Base-by-base conservation (phyloP, 768 basidiomycete genomes). In the Mycena crocata region DNA sequence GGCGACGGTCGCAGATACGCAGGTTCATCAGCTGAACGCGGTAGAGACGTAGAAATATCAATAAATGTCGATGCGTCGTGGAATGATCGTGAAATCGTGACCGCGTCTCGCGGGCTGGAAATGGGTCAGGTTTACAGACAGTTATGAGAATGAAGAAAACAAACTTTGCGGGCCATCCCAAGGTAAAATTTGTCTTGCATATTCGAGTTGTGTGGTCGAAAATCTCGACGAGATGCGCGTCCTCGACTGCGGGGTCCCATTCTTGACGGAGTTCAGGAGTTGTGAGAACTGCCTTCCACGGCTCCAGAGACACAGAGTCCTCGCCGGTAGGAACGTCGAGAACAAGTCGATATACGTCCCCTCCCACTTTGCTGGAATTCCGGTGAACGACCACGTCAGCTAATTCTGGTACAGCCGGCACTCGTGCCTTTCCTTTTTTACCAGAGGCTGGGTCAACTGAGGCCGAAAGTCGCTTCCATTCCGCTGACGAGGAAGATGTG, bases 81-180 rank as follows among this genome's bases (percentile, higher is more conserved):
- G 73, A 93, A 90, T 39, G 93, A 89, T 65, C 93, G 89, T 48
- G 95, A 93, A 72, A 99, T 96, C 19, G 95, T 97, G 45, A 99
- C 92, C 17, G 95, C 90, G 73, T 99, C 97, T 71, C 97, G 85
- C 5, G 97, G 97, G 75, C 94, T 97, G 65, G 30, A 57, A 50
- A 50, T n/a, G 17, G 26, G 61, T 69, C 71, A 35, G 71, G 64
- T 52, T 62, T 28, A 62, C 19, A 39, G 23, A 67, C 24, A 66
- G 7, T 45, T 35, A 26, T 42, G 5, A 52, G 57, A 61, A 15
- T 46, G 35, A 40, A 48, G 44, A n/a, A 21, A n/a, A 86, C 94
- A 73, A 75, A 97, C 96, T 92, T 96, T 62, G 95, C 96, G 62
- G 97, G 97, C 97, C 97, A 99, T 1, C 97, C 97, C 13, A 99